phyloP scores from a whole-genome alignment of 1,284 basidiomycete genomes.

The Meripilus lineatus region DNA sequence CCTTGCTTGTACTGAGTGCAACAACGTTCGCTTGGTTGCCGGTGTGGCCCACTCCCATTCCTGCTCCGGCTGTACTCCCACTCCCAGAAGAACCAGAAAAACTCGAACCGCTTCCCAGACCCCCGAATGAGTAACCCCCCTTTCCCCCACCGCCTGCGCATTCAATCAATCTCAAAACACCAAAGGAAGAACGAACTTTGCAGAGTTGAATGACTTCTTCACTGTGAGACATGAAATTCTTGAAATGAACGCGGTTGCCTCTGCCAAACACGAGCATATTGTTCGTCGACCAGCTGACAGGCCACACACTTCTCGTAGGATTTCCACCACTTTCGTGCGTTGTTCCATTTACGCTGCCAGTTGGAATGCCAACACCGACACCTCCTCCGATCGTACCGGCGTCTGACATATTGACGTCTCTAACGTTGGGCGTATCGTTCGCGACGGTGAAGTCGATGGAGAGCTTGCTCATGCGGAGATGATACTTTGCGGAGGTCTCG shows the following conservation, averaged over 20 bases:
- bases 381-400: too few species aligned
- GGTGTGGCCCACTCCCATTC: too few species aligned
- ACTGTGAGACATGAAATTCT: constrained; percentile 31
- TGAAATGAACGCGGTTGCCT: constrained; percentile 47
- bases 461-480: constrained; percentile 21
- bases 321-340: too few species aligned
- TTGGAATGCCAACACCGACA: too few species aligned
- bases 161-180: constrained; percentile 38
- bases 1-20: constrained; percentile 44
- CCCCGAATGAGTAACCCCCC: too few species aligned
- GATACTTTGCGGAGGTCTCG: constrained; percentile 14
- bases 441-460: constrained; percentile 36
- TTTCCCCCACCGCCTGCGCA: too few species aligned
- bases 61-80: too few species aligned
- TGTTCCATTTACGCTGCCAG: too few species aligned
- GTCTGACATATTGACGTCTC: too few species aligned
- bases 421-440: too few species aligned
- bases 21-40: constrained; percentile 34
- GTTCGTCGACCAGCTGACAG: constrained; percentile 38
- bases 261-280: constrained; percentile 46
- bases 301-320: constrained; percentile 15
- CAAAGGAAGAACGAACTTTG: constrained; percentile 41
- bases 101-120: too few species aligned
- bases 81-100: too few species aligned
- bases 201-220: constrained; percentile 47